Evolutionary conservation across 108 stramenopile genomes (phyloP).

Genomic region (Cylindrotheca fusiformis): DNA sequence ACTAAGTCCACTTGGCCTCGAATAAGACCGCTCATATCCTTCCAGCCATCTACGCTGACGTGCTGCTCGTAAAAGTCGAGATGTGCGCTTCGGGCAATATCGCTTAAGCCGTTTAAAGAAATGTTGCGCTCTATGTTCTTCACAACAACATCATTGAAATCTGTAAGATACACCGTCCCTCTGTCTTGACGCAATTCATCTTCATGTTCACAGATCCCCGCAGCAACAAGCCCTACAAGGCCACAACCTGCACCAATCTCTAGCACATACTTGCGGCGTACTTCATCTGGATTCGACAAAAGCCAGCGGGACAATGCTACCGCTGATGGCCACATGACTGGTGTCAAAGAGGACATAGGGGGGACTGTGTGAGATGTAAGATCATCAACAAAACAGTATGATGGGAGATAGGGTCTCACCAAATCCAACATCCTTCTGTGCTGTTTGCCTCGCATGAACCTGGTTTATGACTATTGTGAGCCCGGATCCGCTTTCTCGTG

Average conservation of each 20-base stretch:
- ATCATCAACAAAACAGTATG: background rate
- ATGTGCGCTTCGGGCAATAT: constrained; percentile 12
- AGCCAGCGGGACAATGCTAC: constrained; percentile 74
- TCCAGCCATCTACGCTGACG: constrained; percentile 39
- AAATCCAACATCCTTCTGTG: constrained; percentile 84
- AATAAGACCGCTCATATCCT: constrained; percentile 26
- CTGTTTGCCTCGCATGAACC: constrained; percentile 63
- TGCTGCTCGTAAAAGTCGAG: constrained; percentile 76
- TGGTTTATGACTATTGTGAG: constrained; percentile 63
- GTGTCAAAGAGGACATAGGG: background rate
- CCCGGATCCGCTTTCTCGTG: background rate
- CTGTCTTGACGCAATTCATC: constrained; percentile 5
- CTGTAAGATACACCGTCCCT: constrained; percentile 50
- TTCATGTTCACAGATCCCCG: no score
- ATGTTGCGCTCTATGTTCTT: constrained; percentile 71
- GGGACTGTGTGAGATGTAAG: background rate
- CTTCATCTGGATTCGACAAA: constrained; percentile 33
- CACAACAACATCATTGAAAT: constrained; percentile 70
- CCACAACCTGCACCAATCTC: constrained; percentile 83
- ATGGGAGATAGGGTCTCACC: no score
- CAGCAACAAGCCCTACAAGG: constrained; percentile 67
- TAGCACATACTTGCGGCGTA: constrained; percentile 28
- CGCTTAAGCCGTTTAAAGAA: constrained; percentile 44
- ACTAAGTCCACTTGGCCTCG: constrained; percentile 62
- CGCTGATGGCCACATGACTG: constrained; percentile 85